These are phyloP conservation scores for Pseudogymnoascus pannorum DNA, from an alignment of 2,329 filamentous ascomycete genomes.

Conservation along the genomic window DNA sequence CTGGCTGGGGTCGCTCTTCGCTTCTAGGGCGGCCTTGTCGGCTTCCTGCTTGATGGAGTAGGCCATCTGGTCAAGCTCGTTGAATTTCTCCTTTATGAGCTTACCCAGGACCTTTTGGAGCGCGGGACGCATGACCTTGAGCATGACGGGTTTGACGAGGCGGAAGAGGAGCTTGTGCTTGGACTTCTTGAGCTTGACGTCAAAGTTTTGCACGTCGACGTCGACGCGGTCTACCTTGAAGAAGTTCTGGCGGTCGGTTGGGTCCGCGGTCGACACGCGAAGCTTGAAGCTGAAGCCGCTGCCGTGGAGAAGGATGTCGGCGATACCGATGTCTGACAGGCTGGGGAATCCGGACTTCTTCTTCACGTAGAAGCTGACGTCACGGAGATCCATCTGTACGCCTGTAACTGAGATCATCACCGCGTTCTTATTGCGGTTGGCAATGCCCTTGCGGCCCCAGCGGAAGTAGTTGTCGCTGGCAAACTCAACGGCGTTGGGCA, in stretches of 20 bases:
- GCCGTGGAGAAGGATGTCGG: constrained; percentile 81
- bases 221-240: constrained; percentile 91
- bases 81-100: constrained; percentile 76
- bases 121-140: constrained; percentile 75
- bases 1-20: constrained; percentile 62
- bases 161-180: constrained; percentile 88
- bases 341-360: constrained; percentile 89
- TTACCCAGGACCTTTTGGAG: constrained; percentile 85
- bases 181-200: constrained; percentile 88
- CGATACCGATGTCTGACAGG: constrained; percentile 78
- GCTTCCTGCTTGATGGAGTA: constrained; percentile 79
- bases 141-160: constrained; percentile 77
- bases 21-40: constrained; percentile 60
- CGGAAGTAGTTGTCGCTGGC: constrained; percentile 90
- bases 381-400: constrained; percentile 83
- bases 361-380: constrained; percentile 92
- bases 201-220: constrained; percentile 72
- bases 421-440: constrained; percentile 72
- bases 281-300: constrained; percentile 88
- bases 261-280: constrained; percentile 73
- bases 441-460: constrained; percentile 83
- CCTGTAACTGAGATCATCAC: constrained; percentile 80
- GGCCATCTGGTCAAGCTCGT: constrained; percentile 63
- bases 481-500: constrained; percentile 85
- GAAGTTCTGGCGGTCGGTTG: constrained; percentile 70